Evolutionary conservation across 768 basidiomycete species (phyloP).

Genomic region (Russula olivacea): DNA sequence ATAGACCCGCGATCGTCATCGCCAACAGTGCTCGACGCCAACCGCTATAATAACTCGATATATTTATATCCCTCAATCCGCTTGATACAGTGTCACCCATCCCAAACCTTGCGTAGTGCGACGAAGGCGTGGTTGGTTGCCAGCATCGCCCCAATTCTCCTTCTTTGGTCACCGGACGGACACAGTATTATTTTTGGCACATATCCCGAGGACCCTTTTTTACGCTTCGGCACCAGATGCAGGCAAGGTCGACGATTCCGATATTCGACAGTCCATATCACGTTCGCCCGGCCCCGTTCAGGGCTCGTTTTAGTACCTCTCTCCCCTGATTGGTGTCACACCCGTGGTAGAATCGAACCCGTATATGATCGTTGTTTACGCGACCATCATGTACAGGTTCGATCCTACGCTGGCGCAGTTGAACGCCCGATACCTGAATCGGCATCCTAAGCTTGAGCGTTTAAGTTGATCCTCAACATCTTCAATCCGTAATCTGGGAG

Average conservation of each 20-base stretch:
- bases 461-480: conserved; percentile 40
- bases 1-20: neutral
- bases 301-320: neutral
- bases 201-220: neutral
- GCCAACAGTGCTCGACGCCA: neutral
- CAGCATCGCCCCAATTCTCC: conserved; percentile 2
- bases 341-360: conserved; percentile 18
- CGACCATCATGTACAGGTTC: too few species aligned
- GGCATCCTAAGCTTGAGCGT: conserved; percentile 41
- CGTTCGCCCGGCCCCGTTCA: conserved; percentile 8
- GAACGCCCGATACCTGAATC: conserved; percentile 51
- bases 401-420: conserved; percentile 38
- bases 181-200: neutral
- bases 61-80: neutral
- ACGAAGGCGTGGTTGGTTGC: conserved; percentile 4
- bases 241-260: conserved; percentile 10
- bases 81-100: neutral
- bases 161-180: conserved; percentile 4
- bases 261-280: conserved; percentile 23
- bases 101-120: neutral
- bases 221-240: conserved; percentile 1
- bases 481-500: conserved; percentile 62
- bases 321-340: neutral
- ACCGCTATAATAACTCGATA: conserved; percentile 8
- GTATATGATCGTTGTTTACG: conserved; percentile 7